Base-by-base conservation (phyloP, 108 stramenopile genomes). In the Nitzschia sp. region DNA sequence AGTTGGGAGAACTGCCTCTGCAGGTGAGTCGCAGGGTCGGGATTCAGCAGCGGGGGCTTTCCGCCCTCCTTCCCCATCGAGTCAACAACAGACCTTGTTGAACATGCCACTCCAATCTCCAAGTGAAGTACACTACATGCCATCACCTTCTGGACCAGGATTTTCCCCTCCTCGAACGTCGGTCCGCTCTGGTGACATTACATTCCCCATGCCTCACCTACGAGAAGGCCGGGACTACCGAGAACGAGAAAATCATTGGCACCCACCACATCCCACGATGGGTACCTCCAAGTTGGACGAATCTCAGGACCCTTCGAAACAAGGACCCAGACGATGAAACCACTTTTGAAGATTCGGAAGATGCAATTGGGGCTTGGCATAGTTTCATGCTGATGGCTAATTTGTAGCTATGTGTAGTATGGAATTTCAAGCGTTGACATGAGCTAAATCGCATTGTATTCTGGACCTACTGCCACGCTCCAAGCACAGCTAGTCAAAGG, bases 101-200 rank as follows among this genome's bases (percentile, higher is more conserved):
- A 70, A 54, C 20, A 76, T 76, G 75, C 75, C 75, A 11, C 42
- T 76, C 6, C 75, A 76, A 40, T 76, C 75, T 7, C 75, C 75
- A 7, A 69, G 21, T 43, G 64, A 65, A 44, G 15, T 37, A 14
- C 53, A 63, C 53, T 58, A 53, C 38, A 42, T 67, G 12, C 57
- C 65, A 14, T 73, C 73, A 7, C 65, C 73, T 39, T 39, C 73
- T 21, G 54, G 48, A 7, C 65, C 57, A 54, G 75, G 75, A 17
- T 68, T 68, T 52, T 50, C 75, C 21, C 75, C 75, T 14, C 67
- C 68, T 8, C 53, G 75, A 15, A 53, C 53, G 8, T 19, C 41
- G 8, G 43, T 75, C 15, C 74, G 62, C 0, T 15, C 69, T 17
- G 66, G 53, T 11, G 53, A 63, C 20, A 56, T 64, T 52, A 41